Evolutionary conservation across 768 basidiomycete species (phyloP).

Genomic region (Naganishia vaughanmartiniae): DNA sequence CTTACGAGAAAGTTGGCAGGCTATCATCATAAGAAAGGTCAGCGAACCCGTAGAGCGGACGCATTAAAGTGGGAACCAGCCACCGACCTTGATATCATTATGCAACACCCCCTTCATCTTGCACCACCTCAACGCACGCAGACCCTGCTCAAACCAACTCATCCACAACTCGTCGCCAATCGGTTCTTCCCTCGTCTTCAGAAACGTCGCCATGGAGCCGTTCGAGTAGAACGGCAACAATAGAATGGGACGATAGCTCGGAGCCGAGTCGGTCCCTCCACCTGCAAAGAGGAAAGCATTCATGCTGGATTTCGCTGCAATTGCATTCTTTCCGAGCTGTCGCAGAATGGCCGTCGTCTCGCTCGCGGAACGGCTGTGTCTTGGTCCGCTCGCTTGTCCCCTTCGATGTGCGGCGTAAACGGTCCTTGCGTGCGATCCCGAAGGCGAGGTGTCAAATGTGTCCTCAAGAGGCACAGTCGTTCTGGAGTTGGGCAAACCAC

Average conservation of each 20-base stretch:
- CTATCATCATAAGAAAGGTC: not conserved
- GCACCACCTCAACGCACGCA: constrained; percentile 48
- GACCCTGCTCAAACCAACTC: constrained; percentile 50
- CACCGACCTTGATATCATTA: constrained; percentile 54
- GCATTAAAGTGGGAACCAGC: not conserved
- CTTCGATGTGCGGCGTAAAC: not conserved
- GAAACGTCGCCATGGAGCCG: constrained; percentile 47
- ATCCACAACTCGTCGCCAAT: constrained; percentile 43
- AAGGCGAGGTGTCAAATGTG: not conserved
- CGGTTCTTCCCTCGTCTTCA: constrained; percentile 38
- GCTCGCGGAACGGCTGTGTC: constrained; percentile 38
- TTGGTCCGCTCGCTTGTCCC: not conserved
- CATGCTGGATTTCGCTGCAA: constrained; percentile 17
- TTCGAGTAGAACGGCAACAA: constrained; percentile 44
- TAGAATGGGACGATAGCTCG: constrained; percentile 37
- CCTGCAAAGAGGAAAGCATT: constrained; percentile 1
- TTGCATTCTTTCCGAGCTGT: not conserved
- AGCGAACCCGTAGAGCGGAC: not conserved
- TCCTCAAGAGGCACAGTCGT: too few species aligned
- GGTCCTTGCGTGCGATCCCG: not conserved
- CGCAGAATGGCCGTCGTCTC: constrained; percentile 30
- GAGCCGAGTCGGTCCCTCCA: not conserved
- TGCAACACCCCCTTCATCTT: constrained; percentile 54
- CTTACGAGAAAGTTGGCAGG: constrained; percentile 18
- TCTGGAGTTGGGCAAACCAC: too few species aligned